A percentile compares a stretch with the other conserved stretches of the same genome.
Evolutionary conservation across 2,329 filamentous ascomycete genomes (phyloP).

Genomic region (Pochonia chlamydosporia): DNA sequence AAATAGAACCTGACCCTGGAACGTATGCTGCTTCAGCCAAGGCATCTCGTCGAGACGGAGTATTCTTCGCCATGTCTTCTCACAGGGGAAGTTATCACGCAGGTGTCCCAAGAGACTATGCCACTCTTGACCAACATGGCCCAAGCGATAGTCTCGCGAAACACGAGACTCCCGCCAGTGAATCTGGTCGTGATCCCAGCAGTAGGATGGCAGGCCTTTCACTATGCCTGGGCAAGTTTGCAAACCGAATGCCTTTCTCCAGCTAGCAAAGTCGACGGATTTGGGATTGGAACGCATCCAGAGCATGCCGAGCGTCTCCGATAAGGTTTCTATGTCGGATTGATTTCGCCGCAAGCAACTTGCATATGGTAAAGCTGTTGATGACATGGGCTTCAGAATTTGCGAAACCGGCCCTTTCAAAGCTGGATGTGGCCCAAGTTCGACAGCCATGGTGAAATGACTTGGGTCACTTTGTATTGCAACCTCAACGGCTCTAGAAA

Average conservation of each 20-base stretch:
- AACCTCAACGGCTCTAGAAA: background rate
- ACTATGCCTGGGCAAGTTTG: too few species aligned
- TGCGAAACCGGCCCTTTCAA: slow-evolving; percentile 42
- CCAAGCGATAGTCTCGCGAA: slow-evolving; percentile 11
- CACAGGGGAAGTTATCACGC: too few species aligned
- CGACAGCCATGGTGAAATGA: slow-evolving; percentile 19
- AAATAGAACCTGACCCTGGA: background rate
- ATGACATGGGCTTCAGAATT: slow-evolving; percentile 29
- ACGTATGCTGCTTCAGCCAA: background rate
- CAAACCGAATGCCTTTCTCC: too few species aligned
- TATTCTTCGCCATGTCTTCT: background rate
- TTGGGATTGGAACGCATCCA: too few species aligned
- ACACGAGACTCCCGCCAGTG: slow-evolving; percentile 10
- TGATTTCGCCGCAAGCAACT: too few species aligned
- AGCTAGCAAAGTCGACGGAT: too few species aligned
- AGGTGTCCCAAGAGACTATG: too few species aligned
- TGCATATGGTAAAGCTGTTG: too few species aligned
- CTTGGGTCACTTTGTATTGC: background rate
- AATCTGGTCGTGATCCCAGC: background rate
- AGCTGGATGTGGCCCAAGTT: slow-evolving; percentile 42
- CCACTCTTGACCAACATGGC: too few species aligned
- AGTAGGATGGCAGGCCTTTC: background rate
- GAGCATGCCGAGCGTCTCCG: background rate
- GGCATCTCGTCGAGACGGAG: background rate
- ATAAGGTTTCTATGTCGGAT: background rate